These are phyloP conservation scores for Pichia nakasei DNA, from an alignment of 805 yeast species.

Conservation along the genomic window DNA sequence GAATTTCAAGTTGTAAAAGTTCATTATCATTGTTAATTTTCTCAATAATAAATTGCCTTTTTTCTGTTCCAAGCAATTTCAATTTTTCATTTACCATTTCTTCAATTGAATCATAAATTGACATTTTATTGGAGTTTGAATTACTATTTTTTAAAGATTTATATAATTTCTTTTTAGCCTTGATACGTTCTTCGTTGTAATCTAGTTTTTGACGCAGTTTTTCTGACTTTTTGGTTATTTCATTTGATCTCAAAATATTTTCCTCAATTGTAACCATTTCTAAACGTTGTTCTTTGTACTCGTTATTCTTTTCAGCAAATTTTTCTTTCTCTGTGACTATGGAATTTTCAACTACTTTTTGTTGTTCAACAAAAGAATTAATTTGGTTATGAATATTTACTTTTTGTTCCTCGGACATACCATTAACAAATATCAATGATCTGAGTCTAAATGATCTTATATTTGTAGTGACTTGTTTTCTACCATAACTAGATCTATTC, in stretches of 20 bases:
- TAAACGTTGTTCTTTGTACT: background rate
- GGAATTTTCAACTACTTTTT: background rate
- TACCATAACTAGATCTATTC: conserved; percentile 56
- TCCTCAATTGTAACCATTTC: background rate
- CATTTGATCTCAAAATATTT: background rate
- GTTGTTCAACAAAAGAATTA: conserved; percentile 4
- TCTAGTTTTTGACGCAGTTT: conserved; percentile 2
- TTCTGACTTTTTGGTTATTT: background rate
- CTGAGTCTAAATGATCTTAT: conserved; percentile 25
- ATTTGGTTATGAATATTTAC: conserved; percentile 13
- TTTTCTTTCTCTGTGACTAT: background rate
- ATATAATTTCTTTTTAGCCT: background rate
- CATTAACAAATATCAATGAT: conserved; percentile 26
- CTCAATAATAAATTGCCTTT: conserved; percentile 2
- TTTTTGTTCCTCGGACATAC: conserved; percentile 25
- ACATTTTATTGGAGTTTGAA: background rate
- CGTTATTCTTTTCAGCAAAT: background rate
- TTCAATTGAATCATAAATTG: conserved; percentile 1
- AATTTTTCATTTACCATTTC: background rate
- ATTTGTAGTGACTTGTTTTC: conserved; percentile 39
- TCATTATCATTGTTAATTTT: conserved; percentile 24
- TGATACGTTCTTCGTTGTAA: background rate
- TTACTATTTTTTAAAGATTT: conserved; percentile 3
- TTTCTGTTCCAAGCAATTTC: background rate
- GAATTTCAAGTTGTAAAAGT: conserved; percentile 15